A percentile compares a stretch with the other conserved stretches of the same genome.
These are phyloP conservation scores for Micractinium sp. DNA, from an alignment of 139 green algal species.

Conservation along the genomic window DNA sequence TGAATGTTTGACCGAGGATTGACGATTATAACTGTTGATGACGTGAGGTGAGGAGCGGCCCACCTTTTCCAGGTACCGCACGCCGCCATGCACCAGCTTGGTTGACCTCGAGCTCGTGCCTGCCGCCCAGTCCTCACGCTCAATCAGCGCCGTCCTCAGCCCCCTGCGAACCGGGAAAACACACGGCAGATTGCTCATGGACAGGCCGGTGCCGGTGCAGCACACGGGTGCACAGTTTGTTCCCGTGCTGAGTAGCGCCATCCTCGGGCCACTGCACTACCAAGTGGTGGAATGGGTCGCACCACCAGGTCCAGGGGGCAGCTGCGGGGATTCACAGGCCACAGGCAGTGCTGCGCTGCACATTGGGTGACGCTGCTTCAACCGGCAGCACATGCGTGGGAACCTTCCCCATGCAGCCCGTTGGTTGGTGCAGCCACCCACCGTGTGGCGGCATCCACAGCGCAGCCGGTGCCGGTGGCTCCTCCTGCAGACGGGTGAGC, in stretches of 20 bases:
- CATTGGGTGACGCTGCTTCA: no score
- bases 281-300: neutral
- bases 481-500: conserved; percentile 63
- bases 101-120: conserved; percentile 95
- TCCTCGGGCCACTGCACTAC: conserved; percentile 14
- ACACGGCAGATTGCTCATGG: neutral
- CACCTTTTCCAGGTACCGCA: conserved; percentile 94
- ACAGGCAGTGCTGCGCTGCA: no score
- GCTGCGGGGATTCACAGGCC: no score
- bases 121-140: conserved; percentile 93
- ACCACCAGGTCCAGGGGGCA: no score
- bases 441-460: conserved; percentile 91
- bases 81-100: conserved; percentile 96
- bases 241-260: conserved; percentile 92
- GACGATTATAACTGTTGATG: no score
- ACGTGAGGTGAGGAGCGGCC: neutral
- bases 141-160: conserved; percentile 77
- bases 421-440: conserved; percentile 38
- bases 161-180: neutral
- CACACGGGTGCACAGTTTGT: conserved; percentile 81
- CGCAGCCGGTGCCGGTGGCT: conserved; percentile 92
- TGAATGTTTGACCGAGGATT: no score
- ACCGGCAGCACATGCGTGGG: no score
- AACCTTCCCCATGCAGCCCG: neutral
- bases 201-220: neutral